Percentiles rank a stretch among this genome's conserved stretches.
Conservation (phyloP, 2,329 filamentous ascomycete species). For the Rosellinia necatrix region DNA sequence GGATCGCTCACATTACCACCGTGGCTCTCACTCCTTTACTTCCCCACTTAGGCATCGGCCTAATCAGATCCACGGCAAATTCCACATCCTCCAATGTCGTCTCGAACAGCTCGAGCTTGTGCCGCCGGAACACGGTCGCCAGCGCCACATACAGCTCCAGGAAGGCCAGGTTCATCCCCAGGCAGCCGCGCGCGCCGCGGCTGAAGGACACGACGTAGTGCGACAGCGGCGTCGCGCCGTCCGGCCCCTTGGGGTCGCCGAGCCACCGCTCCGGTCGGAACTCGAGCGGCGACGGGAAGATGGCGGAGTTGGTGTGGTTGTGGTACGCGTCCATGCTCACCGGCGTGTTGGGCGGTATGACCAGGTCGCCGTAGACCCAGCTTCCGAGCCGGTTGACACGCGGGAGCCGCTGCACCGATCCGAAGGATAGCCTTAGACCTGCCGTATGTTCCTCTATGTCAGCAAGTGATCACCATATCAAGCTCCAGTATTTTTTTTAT, state of each 20-base stretch:
- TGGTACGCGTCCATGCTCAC: slow-evolving; percentile 7
- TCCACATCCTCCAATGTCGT: not conserved
- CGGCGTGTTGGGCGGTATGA: not conserved
- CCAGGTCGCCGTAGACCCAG: not conserved
- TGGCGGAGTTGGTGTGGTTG: not conserved
- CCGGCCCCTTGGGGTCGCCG: not conserved
- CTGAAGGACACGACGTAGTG: not conserved
- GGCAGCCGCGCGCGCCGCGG: not conserved
- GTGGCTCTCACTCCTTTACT: slow-evolving; percentile 2
- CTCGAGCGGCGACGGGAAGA: not conserved
- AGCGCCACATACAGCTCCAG: not conserved
- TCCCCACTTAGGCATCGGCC: not conserved
- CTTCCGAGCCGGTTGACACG: not conserved
- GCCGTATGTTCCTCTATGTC: too few relatives aligned
- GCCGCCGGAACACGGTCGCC: not conserved
- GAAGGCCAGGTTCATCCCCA: not conserved
- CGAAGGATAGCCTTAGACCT: not conserved
- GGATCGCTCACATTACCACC: too few relatives aligned
- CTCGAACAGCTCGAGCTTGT: slow-evolving; percentile 1
- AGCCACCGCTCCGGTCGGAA: slow-evolving; percentile 2
- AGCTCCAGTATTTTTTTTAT: not conserved
- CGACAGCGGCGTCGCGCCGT: not conserved
- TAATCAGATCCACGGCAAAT: not conserved
- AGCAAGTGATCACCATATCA: not conserved
- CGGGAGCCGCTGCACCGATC: not conserved